Base-by-base conservation (phyloP, 2,329 filamentous ascomycete species). In the Phialophora tarda region DNA sequence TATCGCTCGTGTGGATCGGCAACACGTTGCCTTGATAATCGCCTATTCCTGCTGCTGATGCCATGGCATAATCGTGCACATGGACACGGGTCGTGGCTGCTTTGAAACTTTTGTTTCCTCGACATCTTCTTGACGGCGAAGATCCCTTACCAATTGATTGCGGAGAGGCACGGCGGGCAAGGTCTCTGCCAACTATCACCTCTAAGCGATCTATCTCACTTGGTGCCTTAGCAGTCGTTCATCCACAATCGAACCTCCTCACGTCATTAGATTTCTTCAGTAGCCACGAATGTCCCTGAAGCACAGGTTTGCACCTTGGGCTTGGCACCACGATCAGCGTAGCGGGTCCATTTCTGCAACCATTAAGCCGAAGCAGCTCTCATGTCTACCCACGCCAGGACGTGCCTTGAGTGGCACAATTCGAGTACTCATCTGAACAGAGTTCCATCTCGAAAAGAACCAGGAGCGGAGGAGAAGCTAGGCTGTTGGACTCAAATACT, bases 1-100 rank as follows among this genome's bases (percentile, higher is more conserved):
- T 6, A 14, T 53, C 26, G 41, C n/a, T 23, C 21, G n/a, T 34
- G 26, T n/a, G 17, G 59, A 62, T 62, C 60, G 41, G 17, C 59
- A 58, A 23, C 17, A n/a, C 17, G 21, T 17, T 47, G 30, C 55
- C n/a, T 58, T 17, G 34, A 28, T 47, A 58, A n/a, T 24, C 55
- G 32, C 55, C 53, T 55, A 55, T 32, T 34, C 23, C 17, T 55
- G 53, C 28, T 28, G 24, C 53, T 34, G 28, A 24, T 28, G 10
- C 53, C 17, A 34, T 30, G 24, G 34, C 53, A 55, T 55, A 55
- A 34, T 10, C 34, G 24, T 30, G 24, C 53, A 32, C 53, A 17
- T 17, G 28, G n/a, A 34, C 12, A 2, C 26, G 12, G 26, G 53
- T 34, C n/a, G 26, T 24, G 48, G n/a, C 12, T 32, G 12, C 21